Base-by-base conservation (phyloP, 1,284 basidiomycete species). In the Golubevia pallescens region DNA sequence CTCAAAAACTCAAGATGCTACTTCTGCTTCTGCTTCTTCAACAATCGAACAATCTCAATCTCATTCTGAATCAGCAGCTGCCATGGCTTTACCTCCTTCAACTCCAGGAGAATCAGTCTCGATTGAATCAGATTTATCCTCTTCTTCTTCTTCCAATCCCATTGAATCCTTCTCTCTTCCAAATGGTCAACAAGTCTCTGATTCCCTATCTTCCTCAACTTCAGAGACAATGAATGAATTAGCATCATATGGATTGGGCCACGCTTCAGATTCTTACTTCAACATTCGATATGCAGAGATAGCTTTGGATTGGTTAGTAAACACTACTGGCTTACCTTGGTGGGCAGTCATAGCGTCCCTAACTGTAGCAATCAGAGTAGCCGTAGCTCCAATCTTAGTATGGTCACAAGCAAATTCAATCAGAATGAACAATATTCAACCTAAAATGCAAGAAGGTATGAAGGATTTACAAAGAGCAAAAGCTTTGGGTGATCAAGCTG, bases 361-460 rank as follows among this genome's bases (percentile, higher is more conserved):
- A 57, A 91, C 92, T 20, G 74, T 93, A 10, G 84, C 90, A 73
- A 90, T 93, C 86, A 92, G 93, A 48, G 66, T 90, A 3, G 71
- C 89, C 38, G 88, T 95, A 57, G 86, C 95, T 62, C 93, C 93
- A 1, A 87, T 94, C 75, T 87, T 90, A 32, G 86, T 95, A 66
- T 87, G 88, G 55, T 89, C 89, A 62, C 87, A 92, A 72, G 90
- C 90, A 66, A 91, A 92, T 81, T 88, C 90, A 5, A 90, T 91
- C 1, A 89, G 90, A n/a, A 88, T 97, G 82, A 89, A 86, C 75
- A 92, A 87, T 71, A 90, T 89, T 86, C 88, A 89, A 76, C 89
- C 88, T 0, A 87, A 92, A 77, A 88, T 93, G 73, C 85, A 88
- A 58, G 87, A 86, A 0, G 80, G 91, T 57, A 90, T 90, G 70